phyloP scores from a whole-genome alignment of 176 grass and related monocot genomes.

The Juncus effusus region DNA sequence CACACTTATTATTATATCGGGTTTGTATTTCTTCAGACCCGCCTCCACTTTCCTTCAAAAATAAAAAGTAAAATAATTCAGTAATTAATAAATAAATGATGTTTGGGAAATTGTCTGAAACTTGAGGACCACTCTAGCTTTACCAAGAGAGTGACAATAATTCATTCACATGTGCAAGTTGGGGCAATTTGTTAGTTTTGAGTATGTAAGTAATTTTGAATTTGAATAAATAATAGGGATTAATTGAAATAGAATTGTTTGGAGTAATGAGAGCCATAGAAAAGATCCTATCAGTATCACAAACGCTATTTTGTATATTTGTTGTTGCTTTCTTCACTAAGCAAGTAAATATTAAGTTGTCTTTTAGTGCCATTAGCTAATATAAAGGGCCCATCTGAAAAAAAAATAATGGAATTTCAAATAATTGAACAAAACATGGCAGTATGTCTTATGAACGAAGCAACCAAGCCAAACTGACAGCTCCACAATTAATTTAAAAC shows the following conservation, averaged over 20 bases:
- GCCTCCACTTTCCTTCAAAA: conserved; percentile 92
- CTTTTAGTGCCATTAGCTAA: conserved; percentile 12
- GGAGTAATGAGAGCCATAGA: not conserved
- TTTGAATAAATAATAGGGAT: too few relatives aligned
- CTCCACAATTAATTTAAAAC: conserved; percentile 13
- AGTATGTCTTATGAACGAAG: conserved; percentile 2
- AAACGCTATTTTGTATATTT: not conserved
- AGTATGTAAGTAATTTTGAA: not conserved
- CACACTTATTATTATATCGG: conserved; percentile 99
- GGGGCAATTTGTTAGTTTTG: not conserved
- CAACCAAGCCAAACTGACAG: not conserved
- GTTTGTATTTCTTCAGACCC: conserved; percentile 98
- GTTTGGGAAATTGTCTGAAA: too few relatives aligned
- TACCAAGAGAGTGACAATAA: conserved; percentile 15
- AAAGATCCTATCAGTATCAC: conserved; percentile 15
- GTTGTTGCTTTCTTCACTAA: conserved; percentile 3
- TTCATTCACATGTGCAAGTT: not conserved
- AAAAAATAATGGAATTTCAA: conserved; percentile 6
- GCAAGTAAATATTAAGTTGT: not conserved
- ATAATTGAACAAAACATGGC: conserved; percentile 13
- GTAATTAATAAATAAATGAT: not conserved
- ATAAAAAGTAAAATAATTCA: conserved; percentile 10
- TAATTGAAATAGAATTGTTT: not conserved
- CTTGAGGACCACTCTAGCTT: not conserved
- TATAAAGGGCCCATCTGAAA: conserved; percentile 1